Conservation (phyloP, 441 rosid genomes). For the Aquilaria agallochum region DNA sequence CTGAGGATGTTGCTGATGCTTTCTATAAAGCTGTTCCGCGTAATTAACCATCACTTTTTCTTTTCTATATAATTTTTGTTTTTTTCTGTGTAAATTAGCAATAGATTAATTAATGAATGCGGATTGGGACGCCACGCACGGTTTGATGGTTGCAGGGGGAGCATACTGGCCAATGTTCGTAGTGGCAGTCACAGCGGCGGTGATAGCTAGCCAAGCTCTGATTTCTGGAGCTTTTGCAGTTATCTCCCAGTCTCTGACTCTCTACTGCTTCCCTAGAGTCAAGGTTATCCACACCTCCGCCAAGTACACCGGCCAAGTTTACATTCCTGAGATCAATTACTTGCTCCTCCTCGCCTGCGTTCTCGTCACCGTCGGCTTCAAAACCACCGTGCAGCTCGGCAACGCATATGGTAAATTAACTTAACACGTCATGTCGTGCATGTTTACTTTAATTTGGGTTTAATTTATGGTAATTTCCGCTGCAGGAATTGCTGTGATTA, state of each 20-base stretch:
- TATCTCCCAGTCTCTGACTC: conserved; percentile 49
- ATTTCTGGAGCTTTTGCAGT: conserved; percentile 58
- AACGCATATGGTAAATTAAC: conserved; percentile 44
- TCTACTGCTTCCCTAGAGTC: conserved; percentile 58
- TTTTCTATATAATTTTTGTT: no score
- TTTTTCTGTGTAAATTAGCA: no score
- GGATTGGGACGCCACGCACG: no score
- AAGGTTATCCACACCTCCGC: conserved; percentile 51
- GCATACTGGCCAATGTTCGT: conserved; percentile 57
- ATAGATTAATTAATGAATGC: no score
- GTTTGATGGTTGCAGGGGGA: conserved; percentile 14
- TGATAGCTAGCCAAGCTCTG: conserved; percentile 57
- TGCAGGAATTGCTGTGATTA: conserved; percentile 57
- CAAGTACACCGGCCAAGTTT: conserved; percentile 48
- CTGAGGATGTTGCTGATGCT: neutral
- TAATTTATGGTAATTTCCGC: no score
- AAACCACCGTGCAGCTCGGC: conserved; percentile 39
- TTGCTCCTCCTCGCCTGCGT: conserved; percentile 50
- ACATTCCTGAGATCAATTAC: conserved; percentile 51
- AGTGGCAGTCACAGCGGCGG: conserved; percentile 39
- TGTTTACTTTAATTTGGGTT: neutral
- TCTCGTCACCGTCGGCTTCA: conserved; percentile 41
- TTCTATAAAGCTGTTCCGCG: conserved; percentile 18
- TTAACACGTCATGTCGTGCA: no score
- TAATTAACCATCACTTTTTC: neutral